Evolutionary conservation across 2,329 filamentous ascomycete genomes (phyloP), one percentile per base, ranked within the genome.

Genomic region (Trichophyton simii): DNA sequence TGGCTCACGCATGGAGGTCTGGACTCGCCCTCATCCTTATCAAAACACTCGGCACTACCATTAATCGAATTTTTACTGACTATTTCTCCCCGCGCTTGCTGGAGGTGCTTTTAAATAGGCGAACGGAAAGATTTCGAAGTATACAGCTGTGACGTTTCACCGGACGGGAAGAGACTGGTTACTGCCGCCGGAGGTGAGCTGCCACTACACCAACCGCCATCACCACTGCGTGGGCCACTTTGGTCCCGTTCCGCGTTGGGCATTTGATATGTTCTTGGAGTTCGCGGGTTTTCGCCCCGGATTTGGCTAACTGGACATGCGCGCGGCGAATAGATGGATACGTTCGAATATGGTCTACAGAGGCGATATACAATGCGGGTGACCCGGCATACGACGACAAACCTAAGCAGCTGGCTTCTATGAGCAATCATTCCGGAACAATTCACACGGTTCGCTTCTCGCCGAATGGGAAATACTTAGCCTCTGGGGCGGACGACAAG

Each of bases 61-160:
- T 3, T 13, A 38, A 61, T 55, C 46, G 34, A 2, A 60, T n/a
- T 46, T 20, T 31, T 58, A 8, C 31, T 58, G 25, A 41, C 44
- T 22, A 28, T 15, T 59, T 57, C 11, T 58, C 18, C 48, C 41
- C 36, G 25, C 28, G 22, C 6, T n/a, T 31, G 22, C 15, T 13
- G 25, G 52, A 20, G 52, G 9, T 57, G 13, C 64, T 61, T 61
- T 34, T 65, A 67, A 65, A 63, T 69, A 89, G 88, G 92, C 73
- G 94, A 99, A 79, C 89, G 95, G 74, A 97, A 96, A 73, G 91
- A 97, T 73, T 95, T 95, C 72, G 94, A 99, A 77, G 92, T 97
- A 67, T 99, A 97, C 79, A 96, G 90, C 77, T 97, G 92, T 75
- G 89, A 97, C 80, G 86, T 99, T 66, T 99, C 94, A 31, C 89